Evolutionary conservation across 1,139 yeast genomes (phyloP), one percentile per base, ranked within the genome.

Genomic region (Nadsonia commutata): DNA sequence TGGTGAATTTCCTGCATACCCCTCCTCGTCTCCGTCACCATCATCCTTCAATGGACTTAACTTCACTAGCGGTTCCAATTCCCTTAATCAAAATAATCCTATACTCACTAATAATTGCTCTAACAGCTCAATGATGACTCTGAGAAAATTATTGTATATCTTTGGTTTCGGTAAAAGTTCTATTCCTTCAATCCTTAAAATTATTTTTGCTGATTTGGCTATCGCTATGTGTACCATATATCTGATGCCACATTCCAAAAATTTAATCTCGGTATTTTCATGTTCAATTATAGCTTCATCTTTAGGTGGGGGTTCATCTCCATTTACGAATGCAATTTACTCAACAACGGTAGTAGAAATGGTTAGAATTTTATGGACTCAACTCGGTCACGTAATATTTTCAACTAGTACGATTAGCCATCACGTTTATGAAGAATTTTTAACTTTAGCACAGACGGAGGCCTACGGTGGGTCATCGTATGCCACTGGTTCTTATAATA

Each of bases 231-330:
- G 33, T 27, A 27, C 33, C n/a, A 27, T 27, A 11, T 27, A 27
- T 16, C n/a, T 27, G 33, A 27, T 27, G 33, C 33, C 33, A 4
- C 33, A 27, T 13, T 27, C 33, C 8, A 27, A 27, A 27, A 27
- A 27, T 27, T 16, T 27, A 11, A 27, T 27, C 33, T 27, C 16
- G 9, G 33, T 27, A 4, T 55, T 61, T 43, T 63, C 65, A 6
- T 58, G 59, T 38, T 62, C 64, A 3, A 54, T 58, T 23, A 62
- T 61, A 16, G 64, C 65, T 13, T 51, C 65, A 2, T 47, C 57
- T 5, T 46, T 61, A 33, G 65, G 65, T 3, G 64, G 65, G 1
- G 53, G 51, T 3, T 43, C 49, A 13, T 46, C 52, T 13, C 52
- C 52, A 13, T 55, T 55, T 39, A 50, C 56, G 16, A 58, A 59